A percentile compares a stretch with the other conserved stretches of the same genome.
Evolutionary conservation across 2,329 filamentous ascomycete species (phyloP).

Genomic region (Capronia americana): DNA sequence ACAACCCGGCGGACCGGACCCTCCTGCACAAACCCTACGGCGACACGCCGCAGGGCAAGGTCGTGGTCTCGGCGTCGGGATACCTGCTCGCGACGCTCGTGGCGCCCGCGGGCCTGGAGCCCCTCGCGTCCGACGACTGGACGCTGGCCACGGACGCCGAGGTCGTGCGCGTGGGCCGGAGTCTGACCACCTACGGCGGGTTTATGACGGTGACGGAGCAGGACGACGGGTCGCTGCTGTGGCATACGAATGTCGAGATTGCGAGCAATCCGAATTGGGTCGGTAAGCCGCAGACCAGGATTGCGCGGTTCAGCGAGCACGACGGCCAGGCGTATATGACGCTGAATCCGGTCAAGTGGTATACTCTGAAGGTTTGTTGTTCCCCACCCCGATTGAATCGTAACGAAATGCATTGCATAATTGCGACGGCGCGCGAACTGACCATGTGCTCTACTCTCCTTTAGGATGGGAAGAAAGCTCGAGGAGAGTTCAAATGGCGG

Average conservation of each 20-base stretch:
- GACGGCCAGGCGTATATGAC: slow-evolving; percentile 25
- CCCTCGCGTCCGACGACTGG: slow-evolving; percentile 18
- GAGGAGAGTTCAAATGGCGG: slow-evolving; percentile 31
- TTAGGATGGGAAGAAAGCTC: slow-evolving; percentile 29
- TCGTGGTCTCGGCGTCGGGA: slow-evolving; percentile 26
- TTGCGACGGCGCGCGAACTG: background rate
- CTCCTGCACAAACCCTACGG: slow-evolving; percentile 29
- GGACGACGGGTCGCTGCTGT: slow-evolving; percentile 23
- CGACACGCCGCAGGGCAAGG: slow-evolving; percentile 29
- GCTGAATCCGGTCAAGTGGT: slow-evolving; percentile 26
- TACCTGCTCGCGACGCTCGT: slow-evolving; percentile 30
- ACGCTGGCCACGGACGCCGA: slow-evolving; percentile 26
- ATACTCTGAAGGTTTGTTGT: slow-evolving; percentile 28
- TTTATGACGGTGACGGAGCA: slow-evolving; percentile 25
- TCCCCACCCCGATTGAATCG: background rate
- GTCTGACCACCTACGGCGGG: slow-evolving; percentile 25
- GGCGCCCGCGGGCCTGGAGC: slow-evolving; percentile 15
- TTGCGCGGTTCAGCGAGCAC: slow-evolving; percentile 14
- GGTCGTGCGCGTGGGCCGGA: slow-evolving; percentile 22
- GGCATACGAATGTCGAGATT: slow-evolving; percentile 33
- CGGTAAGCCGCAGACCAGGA: slow-evolving; percentile 28
- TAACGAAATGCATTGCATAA: background rate
- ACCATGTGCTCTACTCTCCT: background rate
- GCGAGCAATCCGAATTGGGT: slow-evolving; percentile 31
- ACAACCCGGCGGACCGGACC: slow-evolving; percentile 4